These are phyloP conservation scores for Besnoitia besnoiti DNA, from an alignment of 169 alveolate genomes.

Conservation along the genomic window DNA sequence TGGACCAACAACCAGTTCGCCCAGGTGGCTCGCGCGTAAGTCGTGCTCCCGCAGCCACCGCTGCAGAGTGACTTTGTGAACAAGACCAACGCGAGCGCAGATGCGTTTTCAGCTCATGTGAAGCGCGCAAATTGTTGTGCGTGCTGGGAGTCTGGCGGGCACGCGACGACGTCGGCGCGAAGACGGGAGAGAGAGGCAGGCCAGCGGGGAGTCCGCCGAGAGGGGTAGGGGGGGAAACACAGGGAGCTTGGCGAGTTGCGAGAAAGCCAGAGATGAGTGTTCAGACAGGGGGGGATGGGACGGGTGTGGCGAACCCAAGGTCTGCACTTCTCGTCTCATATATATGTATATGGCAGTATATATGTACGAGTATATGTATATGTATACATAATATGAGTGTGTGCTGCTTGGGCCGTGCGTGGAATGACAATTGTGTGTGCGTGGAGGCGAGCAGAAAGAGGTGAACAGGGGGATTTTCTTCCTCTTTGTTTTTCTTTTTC, in stretches of 20 bases:
- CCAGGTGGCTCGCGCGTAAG: slow-evolving; percentile 43
- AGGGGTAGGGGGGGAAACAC: no score
- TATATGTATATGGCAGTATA: not conserved
- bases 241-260: no score
- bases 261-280: no score
- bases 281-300: no score
- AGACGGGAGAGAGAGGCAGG: no score
- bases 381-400: not conserved
- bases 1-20: slow-evolving; percentile 60
- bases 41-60: not conserved
- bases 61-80: not conserved
- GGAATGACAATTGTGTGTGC: no score
- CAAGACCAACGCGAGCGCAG: not conserved
- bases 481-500: not conserved
- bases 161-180: no score
- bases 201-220: no score
- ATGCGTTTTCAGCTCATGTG: no score
- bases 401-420: not conserved
- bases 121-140: no score
- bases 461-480: not conserved
- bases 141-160: no score
- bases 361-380: not conserved
- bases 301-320: no score
- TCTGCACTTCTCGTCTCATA: not conserved
- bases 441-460: not conserved